Percentiles rank a stretch among this genome's conserved stretches.
These are phyloP conservation scores for Zygosaccharomyces bailii DNA, from an alignment of 805 yeast genomes.

Conservation along the genomic window DNA sequence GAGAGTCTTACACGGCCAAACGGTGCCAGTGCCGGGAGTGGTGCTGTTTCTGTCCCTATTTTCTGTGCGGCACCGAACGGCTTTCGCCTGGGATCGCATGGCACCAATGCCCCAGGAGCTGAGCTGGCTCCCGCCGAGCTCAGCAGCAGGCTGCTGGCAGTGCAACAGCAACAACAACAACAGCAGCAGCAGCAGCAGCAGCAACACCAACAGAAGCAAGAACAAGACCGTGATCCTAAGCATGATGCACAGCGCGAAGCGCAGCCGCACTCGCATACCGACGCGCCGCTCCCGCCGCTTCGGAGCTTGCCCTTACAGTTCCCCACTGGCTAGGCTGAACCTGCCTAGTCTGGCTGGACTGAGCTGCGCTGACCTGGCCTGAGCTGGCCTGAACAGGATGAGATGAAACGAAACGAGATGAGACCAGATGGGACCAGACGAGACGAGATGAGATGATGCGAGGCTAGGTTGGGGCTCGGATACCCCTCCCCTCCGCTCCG, in stretches of 20 bases:
- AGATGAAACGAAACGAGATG: too few species aligned
- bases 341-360: neutral
- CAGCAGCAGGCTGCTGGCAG: conserved; percentile 21
- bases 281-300: conserved; percentile 29
- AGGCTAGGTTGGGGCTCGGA: too few species aligned
- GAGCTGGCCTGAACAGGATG: neutral
- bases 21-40: conserved; percentile 6
- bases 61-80: neutral
- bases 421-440: too few species aligned
- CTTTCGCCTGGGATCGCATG: conserved; percentile 1
- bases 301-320: conserved; percentile 34
- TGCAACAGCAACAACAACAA: conserved; percentile 24
- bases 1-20: neutral
- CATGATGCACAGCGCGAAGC: conserved; percentile 11
- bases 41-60: neutral
- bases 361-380: neutral
- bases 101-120: conserved; percentile 1
- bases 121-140: conserved; percentile 13
- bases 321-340: conserved; percentile 27
- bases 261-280: conserved; percentile 14
- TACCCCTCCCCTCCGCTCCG: too few species aligned
- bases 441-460: too few species aligned
- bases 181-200: conserved; percentile 5
- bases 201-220: conserved; percentile 3
- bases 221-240: conserved; percentile 10